Evolutionary conservation across 495 filamentous ascomycete species (phyloP).

Genomic region (Amphirosellinia nigrospora): DNA sequence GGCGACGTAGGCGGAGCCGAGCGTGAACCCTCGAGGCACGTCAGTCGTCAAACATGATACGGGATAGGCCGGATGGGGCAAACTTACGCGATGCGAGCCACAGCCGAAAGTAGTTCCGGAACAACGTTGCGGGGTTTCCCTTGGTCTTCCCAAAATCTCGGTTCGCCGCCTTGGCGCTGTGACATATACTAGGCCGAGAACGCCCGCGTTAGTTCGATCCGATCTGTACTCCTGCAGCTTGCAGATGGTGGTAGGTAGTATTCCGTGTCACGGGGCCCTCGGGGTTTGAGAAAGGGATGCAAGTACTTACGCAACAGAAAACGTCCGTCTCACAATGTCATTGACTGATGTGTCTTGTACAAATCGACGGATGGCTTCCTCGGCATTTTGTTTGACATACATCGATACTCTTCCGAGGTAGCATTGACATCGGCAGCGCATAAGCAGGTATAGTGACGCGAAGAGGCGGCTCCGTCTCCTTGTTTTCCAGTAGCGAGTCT

Average conservation of each 20-base stretch:
- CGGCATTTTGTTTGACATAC: slow-evolving; percentile 42
- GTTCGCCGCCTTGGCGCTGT: slow-evolving; percentile 14
- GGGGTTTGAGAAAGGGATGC: neutral
- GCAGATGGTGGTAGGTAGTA: neutral
- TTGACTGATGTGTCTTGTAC: slow-evolving; percentile 18
- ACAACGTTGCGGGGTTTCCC: slow-evolving; percentile 28
- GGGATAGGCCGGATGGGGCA: neutral
- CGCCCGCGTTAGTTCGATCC: slow-evolving; percentile 9
- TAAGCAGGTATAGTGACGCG: slow-evolving; percentile 39
- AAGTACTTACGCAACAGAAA: slow-evolving; percentile 25
- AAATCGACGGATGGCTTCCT: slow-evolving; percentile 31
- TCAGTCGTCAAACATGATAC: neutral
- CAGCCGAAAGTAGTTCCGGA: slow-evolving; percentile 42
- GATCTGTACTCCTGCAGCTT: neutral
- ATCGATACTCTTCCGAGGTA: slow-evolving; percentile 39
- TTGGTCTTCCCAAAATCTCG: slow-evolving; percentile 16
- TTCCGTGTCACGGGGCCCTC: neutral
- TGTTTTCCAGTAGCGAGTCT: slow-evolving; percentile 39
- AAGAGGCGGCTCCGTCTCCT: slow-evolving; percentile 26
- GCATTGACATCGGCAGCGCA: slow-evolving; percentile 44
- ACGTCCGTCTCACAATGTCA: slow-evolving; percentile 30
- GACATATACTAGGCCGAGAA: slow-evolving; percentile 5
- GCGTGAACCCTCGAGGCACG: slow-evolving; percentile 37
- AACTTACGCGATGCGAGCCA: slow-evolving; percentile 53
- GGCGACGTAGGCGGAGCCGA: slow-evolving; percentile 47